Base-by-base conservation (phyloP, 257 asterid genomes). In the Solanum clarkiae region DNA sequence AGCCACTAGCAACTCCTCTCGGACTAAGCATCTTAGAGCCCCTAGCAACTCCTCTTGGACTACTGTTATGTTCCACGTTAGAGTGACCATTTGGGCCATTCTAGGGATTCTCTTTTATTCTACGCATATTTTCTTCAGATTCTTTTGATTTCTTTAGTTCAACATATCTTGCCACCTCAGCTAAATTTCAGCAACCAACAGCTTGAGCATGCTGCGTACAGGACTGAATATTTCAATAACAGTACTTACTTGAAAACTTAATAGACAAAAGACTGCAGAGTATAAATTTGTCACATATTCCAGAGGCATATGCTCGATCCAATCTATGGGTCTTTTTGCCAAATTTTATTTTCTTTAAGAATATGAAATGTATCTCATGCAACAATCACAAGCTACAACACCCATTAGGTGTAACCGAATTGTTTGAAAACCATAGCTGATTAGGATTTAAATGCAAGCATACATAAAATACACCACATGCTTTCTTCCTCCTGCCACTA, bases 181-280 rank as follows among this genome's bases (percentile, higher is more conserved):
- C 89, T 84, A 96, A 89, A 18, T 94, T 94, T 74, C 92, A 90
- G 86, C 97, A 93, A 62, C 98, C 98, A 83, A 96, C 97, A 88
- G 94, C 96, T 70, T 94, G 94, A 77, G 99, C 99, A 86, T 93
- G 98, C 98, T 96, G 80, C 42, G 91, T 26, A 63, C 87, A 89
- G 66, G 84, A 65, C 65, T 16, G 63, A 77, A 79, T 84, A 80
- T 80, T 22, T 84, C 69, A 77, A 60, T 74, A 63, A 69, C 77
- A 44, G 13, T 22, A 51, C 75, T 56, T 70, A 56, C 53, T 80
- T 47, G 51, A 22, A 86, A 62, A 85, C 74, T 26, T 79, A 79
- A 51, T 79, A 79, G 17, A 53, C 26, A 69, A 69, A 24, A 53
- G 26, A 24, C 6, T 9, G 24, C 47, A 51, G 49, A 24, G 62